Evolutionary conservation across 2,329 filamentous ascomycete species (phyloP), one percentile per base, ranked within the genome.

Genomic region (Hypomyces rosellus): DNA sequence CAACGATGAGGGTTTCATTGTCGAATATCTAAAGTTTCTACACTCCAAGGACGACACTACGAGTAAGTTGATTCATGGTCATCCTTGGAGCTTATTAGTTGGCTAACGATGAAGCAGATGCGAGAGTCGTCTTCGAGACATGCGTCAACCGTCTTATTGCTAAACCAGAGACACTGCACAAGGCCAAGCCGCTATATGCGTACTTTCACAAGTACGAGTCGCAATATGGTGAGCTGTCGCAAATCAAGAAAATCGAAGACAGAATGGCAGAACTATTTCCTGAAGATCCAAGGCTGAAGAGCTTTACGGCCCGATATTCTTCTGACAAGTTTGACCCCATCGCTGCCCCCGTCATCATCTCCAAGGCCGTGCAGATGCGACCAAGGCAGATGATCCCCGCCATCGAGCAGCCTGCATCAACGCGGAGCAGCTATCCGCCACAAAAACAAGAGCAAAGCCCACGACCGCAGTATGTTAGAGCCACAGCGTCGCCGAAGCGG

Each of bases 131-230:
- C 2, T 99, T 99, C 61, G 93, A 97, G 66, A 96, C 91, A 14
- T 90, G 91, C 14, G 88, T 96, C 53, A 88, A 86, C 63, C 85
- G 85, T 54, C 78, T 97, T 40, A 81, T 86, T 7, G 78, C 86
- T 20, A 93, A 91, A 58, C 82, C 88, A 0, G 88, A 90, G 58
- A 81, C 82, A 11, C 71, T 85, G 1, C 70, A 77, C 49, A 93
- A 90, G 63, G 83, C 91, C 8, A 95, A 93, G 65, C 81, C 87
- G 1, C 80, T 99, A 1, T 96, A 95, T 61, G 76, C 84, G 2
- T 97, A 92, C 69, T 92, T 99, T 66, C 92, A 99, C 69, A 86
- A 91, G 59, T 96, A 95, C 65, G 93, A 99, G 71, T 91, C 90
- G 11, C 85, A 90, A 56, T 99, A 91, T 62, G 93, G 95, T 50